Base-by-base conservation (phyloP, 192 early-diverging fungal genomes). In the Coemansia sp. region DNA sequence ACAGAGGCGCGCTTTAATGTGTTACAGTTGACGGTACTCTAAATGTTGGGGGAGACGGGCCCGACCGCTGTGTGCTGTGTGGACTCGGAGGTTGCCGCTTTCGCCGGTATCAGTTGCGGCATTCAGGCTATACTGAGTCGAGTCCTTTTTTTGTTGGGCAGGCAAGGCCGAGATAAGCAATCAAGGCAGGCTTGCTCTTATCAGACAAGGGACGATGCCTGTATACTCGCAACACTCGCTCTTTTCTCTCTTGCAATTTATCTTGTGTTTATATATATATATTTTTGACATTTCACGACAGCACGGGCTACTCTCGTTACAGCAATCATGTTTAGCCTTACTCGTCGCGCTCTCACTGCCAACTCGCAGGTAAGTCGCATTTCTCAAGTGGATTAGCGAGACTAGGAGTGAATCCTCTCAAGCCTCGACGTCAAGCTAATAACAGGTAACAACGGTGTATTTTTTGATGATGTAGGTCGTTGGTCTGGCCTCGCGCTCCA, bases 251-350 rank as follows among this genome's bases (percentile, higher is more conserved):
- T 51, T 50, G 14, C 31, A 32, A 17, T 48, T 57, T 25, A n/a
- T 19, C 25, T 48, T 8, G 58, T 21, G 39, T 42, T 31, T 41
- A 59, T 64, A 21, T 61, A 64, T 44, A n/a, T 53, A 51, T n/a
- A 44, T 29, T 55, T 31, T 62, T 50, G 39, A 53, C 6, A 63
- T 39, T 50, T 36, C 25, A 27, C 51, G 51, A 55, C 23, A 50
- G 48, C 48, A 25, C 48, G 21, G 7, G 48, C 7, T 23, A 23
- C 48, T 23, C 23, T 29, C 23, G 29, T 17, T 10, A 19, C 37
- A 50, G 38, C 37, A 36, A 75, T 45, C 29, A 80, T 80, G 78
- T 75, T 80, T 38, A 80, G 51, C 48, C 63, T 75, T 55, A 63
- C 73, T 51, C 78, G 78, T 31, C 73, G 78, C n/a, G 64, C 74